Evolutionary conservation across 148 eudicot genomes (phyloP).

Genomic region (Camellia sinensis): DNA sequence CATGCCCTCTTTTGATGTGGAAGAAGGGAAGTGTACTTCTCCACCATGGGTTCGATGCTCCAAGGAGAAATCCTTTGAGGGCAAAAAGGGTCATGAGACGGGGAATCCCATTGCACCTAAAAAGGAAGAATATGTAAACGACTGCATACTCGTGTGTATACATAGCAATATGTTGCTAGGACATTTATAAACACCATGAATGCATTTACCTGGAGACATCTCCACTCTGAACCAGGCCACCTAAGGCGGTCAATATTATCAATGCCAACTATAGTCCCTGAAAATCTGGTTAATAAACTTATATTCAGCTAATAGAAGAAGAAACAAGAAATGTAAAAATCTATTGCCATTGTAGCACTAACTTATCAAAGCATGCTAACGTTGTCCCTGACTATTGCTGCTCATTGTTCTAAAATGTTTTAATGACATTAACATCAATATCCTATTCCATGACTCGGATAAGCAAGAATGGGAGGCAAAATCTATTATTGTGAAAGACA

Average conservation of each 20-base stretch:
- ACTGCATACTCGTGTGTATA: background rate
- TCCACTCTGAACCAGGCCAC: conserved; percentile 27
- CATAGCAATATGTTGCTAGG: background rate
- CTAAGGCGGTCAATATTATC: conserved; percentile 17
- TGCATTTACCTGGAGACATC: conserved; percentile 21
- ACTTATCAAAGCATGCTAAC: background rate
- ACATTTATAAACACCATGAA: background rate
- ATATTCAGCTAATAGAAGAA: background rate
- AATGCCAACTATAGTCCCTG: conserved; percentile 18
- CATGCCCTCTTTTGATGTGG: conserved; percentile 13
- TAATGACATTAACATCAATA: background rate
- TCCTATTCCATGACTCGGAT: background rate
- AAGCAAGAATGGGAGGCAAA: background rate
- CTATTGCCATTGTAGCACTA: background rate
- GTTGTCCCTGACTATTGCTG: background rate
- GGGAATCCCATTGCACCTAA: conserved; percentile 24
- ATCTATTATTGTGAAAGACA: background rate
- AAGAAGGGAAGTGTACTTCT: background rate
- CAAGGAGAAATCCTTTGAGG: conserved; percentile 25
- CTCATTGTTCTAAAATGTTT: background rate
- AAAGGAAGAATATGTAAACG: background rate
- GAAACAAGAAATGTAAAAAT: background rate
- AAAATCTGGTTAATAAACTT: conserved; percentile 13
- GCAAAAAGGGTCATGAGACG: background rate
- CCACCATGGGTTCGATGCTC: conserved; percentile 14